Conservation (phyloP, 306 rosid species). For the Astragalus membranaceus region DNA sequence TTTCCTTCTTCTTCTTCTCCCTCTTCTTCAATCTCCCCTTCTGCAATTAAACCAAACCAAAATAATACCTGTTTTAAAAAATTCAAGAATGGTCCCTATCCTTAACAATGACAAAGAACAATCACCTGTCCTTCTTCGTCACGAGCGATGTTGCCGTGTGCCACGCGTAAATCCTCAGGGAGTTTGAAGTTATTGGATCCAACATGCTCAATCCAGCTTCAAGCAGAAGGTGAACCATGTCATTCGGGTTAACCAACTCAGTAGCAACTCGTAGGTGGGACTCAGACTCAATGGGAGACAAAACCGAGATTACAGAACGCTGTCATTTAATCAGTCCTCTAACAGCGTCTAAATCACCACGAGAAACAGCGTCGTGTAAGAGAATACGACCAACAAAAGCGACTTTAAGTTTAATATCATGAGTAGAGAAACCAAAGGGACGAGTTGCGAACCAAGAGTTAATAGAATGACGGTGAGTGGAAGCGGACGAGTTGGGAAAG, state of each 20-base stretch:
- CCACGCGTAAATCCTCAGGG: slow-evolving; percentile 42
- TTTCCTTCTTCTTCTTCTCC: too few species aligned
- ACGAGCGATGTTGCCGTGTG: slow-evolving; percentile 13
- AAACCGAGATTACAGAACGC: slow-evolving; percentile 41
- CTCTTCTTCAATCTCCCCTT: too few species aligned
- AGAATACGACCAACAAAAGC: slow-evolving; percentile 58
- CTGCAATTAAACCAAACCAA: too few species aligned
- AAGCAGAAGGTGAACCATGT: slow-evolving; percentile 54
- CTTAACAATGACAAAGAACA: neutral
- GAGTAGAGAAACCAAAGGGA: slow-evolving; percentile 16
- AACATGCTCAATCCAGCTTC: slow-evolving; percentile 55
- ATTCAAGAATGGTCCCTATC: too few species aligned
- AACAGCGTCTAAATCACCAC: slow-evolving; percentile 42
- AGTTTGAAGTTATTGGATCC: slow-evolving; percentile 5
- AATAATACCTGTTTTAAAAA: too few species aligned
- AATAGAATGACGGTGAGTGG: slow-evolving; percentile 25
- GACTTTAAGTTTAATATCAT: slow-evolving; percentile 49
- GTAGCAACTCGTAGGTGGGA: slow-evolving; percentile 50
- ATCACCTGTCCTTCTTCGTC: slow-evolving; percentile 17
- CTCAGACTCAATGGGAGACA: slow-evolving; percentile 31
- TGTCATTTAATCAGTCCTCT: slow-evolving; percentile 53
- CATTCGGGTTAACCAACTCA: slow-evolving; percentile 48
- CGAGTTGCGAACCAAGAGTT: slow-evolving; percentile 38
- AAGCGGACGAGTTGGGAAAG: slow-evolving; percentile 5
- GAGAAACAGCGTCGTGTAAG: slow-evolving; percentile 40